Evolutionary conservation across 1,139 yeast genomes (phyloP).

Genomic region (Geotrichum australiense): DNA sequence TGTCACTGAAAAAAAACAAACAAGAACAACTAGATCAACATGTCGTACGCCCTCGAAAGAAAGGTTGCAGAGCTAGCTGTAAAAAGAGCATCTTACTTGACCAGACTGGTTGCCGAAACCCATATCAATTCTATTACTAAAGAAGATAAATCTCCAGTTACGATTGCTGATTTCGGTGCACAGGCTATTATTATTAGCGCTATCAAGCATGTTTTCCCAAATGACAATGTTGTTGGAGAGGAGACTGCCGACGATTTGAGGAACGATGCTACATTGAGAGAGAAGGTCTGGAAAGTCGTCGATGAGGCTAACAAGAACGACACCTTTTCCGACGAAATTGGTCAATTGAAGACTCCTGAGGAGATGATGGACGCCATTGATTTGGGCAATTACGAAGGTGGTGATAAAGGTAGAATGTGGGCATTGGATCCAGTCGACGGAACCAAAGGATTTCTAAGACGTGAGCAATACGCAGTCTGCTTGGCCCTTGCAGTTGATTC

Average conservation of each 20-base stretch:
- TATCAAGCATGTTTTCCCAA: conserved; percentile 67
- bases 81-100: conserved; percentile 72
- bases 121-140: conserved; percentile 56
- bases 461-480: conserved; percentile 96
- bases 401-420: conserved; percentile 80
- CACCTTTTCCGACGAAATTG: conserved; percentile 28
- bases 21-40: no score
- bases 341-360: conserved; percentile 38
- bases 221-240: conserved; percentile 87
- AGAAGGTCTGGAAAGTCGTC: conserved; percentile 35
- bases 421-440: conserved; percentile 98
- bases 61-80: conserved; percentile 83
- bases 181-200: conserved; percentile 91
- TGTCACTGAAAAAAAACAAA: no score
- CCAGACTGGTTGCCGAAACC: conserved; percentile 62
- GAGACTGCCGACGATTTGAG: conserved; percentile 71
- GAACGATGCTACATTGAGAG: conserved; percentile 42
- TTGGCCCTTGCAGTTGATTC: conserved; percentile 84
- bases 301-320: conserved; percentile 27
- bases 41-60: conserved; percentile 41
- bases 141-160: conserved; percentile 88
- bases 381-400: conserved; percentile 71
- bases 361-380: conserved; percentile 65
- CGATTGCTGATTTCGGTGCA: conserved; percentile 94
- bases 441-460: conserved; percentile 91